phyloP scores from a whole-genome alignment of 495 filamentous ascomycete genomes.

The Penicillium argentinense region DNA sequence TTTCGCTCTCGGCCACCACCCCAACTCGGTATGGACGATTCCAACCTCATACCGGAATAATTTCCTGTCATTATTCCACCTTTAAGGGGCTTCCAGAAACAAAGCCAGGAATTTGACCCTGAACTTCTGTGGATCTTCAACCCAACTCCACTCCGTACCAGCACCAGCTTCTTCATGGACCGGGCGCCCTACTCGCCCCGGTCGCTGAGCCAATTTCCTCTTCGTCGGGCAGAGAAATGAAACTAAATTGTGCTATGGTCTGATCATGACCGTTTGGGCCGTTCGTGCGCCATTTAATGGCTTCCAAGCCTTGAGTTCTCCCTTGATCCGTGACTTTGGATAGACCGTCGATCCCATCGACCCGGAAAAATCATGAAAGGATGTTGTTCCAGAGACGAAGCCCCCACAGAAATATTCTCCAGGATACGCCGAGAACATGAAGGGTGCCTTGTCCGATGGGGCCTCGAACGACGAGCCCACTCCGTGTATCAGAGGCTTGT shows the following conservation, averaged over 20 bases:
- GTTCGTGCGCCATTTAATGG: slow-evolving; percentile 13
- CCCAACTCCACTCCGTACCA: slow-evolving; percentile 6
- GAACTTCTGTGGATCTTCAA: slow-evolving; percentile 8
- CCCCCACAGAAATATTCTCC: slow-evolving; percentile 5
- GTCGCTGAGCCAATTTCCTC: background rate
- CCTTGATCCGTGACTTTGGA: background rate
- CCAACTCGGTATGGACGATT: slow-evolving; percentile 12
- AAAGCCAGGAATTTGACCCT: slow-evolving; percentile 9
- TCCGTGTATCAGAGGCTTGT: slow-evolving; percentile 13
- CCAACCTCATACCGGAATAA: slow-evolving; percentile 20
- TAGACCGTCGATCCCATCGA: background rate
- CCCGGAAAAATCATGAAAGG: slow-evolving; percentile 3
- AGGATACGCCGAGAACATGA: slow-evolving; percentile 3
- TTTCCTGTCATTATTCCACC: slow-evolving; percentile 17
- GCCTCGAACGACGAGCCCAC: slow-evolving; percentile 13
- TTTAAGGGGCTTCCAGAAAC: background rate
- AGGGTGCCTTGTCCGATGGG: background rate
- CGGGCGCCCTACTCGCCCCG: background rate
- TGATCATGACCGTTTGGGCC: slow-evolving; percentile 4
- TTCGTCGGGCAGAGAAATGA: background rate
- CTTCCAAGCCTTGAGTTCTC: background rate
- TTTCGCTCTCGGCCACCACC: slow-evolving; percentile 13
- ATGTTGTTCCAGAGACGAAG: background rate
- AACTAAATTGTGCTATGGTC: slow-evolving; percentile 12
- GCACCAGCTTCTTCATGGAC: background rate